Conservation (phyloP, 768 basidiomycete species). For the Basidioascus undulatus region DNA sequence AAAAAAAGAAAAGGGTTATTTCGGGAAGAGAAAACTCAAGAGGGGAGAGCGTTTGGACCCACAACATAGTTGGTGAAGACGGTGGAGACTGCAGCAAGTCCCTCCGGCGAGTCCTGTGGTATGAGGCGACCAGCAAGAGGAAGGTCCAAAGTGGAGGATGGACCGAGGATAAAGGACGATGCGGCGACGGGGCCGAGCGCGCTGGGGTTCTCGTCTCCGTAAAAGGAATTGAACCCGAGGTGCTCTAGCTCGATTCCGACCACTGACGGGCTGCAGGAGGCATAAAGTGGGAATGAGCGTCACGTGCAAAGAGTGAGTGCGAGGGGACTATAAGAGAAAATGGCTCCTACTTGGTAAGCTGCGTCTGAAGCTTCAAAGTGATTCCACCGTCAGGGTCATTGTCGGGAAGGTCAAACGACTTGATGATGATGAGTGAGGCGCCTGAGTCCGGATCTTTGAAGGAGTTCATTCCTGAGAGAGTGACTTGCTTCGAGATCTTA, state of each 20-base stretch:
- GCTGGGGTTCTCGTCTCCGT: conserved; percentile 20
- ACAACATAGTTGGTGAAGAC: conserved; percentile 52
- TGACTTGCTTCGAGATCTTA: conserved; percentile 29
- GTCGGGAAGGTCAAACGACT: conserved; percentile 42
- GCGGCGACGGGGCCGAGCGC: conserved; percentile 34
- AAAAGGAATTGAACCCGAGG: conserved; percentile 36
- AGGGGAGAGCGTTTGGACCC: too few relatives aligned
- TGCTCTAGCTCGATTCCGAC: conserved; percentile 40
- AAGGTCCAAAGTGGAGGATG: conserved; percentile 28
- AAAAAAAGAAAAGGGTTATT: conserved; percentile 19
- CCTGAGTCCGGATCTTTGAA: conserved; percentile 34
- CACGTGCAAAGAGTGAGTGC: too few relatives aligned
- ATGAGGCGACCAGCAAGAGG: conserved; percentile 38
- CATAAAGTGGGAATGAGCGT: too few relatives aligned
- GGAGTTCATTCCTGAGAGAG: conserved; percentile 45
- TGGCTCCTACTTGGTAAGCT: conserved; percentile 23
- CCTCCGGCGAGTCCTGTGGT: conserved; percentile 30
- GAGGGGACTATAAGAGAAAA: conserved; percentile 4
- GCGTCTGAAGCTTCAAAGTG: conserved; percentile 37
- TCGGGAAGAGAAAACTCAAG: too few relatives aligned
- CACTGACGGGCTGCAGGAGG: conserved; percentile 50
- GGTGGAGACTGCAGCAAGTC: conserved; percentile 31
- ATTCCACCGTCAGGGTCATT: conserved; percentile 51
- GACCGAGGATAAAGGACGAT: conserved; percentile 29
- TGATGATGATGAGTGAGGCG: conserved; percentile 38